Evolutionary conservation across 495 filamentous ascomycete species (phyloP).

Genomic region (Parmelia sp.): DNA sequence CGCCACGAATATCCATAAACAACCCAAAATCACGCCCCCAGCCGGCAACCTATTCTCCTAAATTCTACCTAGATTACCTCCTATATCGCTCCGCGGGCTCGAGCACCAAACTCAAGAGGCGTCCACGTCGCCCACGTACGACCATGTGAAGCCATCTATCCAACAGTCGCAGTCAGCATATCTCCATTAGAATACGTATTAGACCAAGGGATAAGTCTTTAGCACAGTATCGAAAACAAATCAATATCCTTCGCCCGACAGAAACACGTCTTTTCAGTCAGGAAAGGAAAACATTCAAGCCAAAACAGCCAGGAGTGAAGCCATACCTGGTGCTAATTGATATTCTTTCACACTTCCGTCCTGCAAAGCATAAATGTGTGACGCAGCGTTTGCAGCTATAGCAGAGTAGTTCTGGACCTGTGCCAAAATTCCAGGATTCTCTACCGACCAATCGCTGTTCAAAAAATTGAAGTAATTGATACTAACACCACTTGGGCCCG

Average conservation of each 20-base stretch:
- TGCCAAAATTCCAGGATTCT: not conserved
- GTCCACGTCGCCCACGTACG: not conserved
- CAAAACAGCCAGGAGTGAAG: not conserved
- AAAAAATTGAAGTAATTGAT: not conserved
- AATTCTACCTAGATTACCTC: not conserved
- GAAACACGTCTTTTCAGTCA: not conserved
- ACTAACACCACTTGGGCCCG: not conserved
- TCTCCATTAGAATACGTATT: not conserved
- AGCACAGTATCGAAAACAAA: not conserved
- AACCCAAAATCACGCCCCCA: not conserved
- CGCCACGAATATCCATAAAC: not conserved
- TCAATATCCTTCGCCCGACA: not conserved
- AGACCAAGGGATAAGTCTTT: not conserved
- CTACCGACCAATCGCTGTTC: not conserved
- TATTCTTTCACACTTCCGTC: not conserved
- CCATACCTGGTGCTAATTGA: not conserved
- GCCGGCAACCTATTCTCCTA: not conserved
- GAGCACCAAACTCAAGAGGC: not conserved
- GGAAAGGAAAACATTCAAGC: not conserved
- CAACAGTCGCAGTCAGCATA: not conserved
- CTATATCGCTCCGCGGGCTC: not conserved
- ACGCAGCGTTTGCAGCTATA: not conserved
- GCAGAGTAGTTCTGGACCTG: not conserved
- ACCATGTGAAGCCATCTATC: constrained; percentile 1
- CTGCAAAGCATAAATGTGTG: not conserved